phyloP scores from a whole-genome alignment of 306 rosid species.

The Carpinus fangiana region DNA sequence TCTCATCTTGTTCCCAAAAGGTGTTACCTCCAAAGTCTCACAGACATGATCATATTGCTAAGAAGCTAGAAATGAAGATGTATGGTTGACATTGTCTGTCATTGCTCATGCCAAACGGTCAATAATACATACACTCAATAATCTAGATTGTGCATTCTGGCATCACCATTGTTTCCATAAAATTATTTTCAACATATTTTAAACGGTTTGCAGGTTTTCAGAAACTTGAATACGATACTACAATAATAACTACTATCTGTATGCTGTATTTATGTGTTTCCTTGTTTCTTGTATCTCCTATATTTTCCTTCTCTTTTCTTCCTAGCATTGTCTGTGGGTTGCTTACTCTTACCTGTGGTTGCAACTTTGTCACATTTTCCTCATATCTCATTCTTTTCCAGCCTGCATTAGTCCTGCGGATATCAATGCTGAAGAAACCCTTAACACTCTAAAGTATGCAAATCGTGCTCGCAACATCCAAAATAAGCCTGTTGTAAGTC shows the following conservation, averaged over 20 bases:
- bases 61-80: constrained; percentile 25
- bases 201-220: constrained; percentile 11
- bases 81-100: constrained; percentile 12
- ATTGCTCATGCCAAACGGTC: neutral
- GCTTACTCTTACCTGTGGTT: constrained; percentile 21
- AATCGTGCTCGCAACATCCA: constrained; percentile 98
- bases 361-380: constrained; percentile 26
- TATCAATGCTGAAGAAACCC: constrained; percentile 98
- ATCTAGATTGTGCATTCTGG: constrained; percentile 15
- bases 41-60: neutral
- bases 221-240: constrained; percentile 12
- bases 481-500: constrained; percentile 96
- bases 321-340: constrained; percentile 9
- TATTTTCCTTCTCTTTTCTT: neutral
- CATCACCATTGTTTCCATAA: constrained; percentile 2
- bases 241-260: constrained; percentile 16
- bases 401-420: constrained; percentile 99
- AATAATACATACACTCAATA: neutral
- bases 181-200: constrained; percentile 17
- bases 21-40: neutral
- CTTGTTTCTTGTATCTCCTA: neutral
- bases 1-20: constrained; percentile 6
- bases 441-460: constrained; percentile 96
- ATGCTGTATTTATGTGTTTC: constrained; percentile 11
- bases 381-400: constrained; percentile 44